These are phyloP conservation scores for Dichotomocladium elegans DNA, from an alignment of 371 early-diverging fungal species.

Conservation along the genomic window DNA sequence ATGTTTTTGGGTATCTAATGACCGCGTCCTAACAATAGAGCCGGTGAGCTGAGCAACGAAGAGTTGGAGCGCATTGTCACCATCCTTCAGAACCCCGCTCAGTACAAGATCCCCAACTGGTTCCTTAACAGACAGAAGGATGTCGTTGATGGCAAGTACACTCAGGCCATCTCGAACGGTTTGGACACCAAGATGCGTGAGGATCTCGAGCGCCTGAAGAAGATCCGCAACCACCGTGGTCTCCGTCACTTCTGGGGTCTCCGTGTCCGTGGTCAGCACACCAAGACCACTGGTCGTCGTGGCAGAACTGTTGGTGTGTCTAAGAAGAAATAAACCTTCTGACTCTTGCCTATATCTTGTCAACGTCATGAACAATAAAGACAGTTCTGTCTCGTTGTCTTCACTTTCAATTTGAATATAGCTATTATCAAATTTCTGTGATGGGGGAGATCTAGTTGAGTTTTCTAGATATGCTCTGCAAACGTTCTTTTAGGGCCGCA, in stretches of 20 bases:
- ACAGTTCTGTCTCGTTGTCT: too few relatives aligned
- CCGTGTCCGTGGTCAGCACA: constrained; percentile 93
- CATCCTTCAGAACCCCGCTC: constrained; percentile 89
- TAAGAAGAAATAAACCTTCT: constrained; percentile 92
- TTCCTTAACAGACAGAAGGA: constrained; percentile 99
- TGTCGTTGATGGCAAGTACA: constrained; percentile 88
- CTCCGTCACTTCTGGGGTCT: constrained; percentile 97
- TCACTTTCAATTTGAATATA: too few relatives aligned
- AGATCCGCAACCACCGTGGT: constrained; percentile 94
- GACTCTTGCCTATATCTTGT: too few relatives aligned
- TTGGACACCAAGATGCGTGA: constrained; percentile 96
- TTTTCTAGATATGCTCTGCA: background rate
- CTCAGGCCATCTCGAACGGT: constrained; percentile 92
- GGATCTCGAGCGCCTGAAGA: constrained; percentile 95
- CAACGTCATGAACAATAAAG: too few relatives aligned
- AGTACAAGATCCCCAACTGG: constrained; percentile 98
- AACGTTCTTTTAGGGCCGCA: constrained; percentile 2
- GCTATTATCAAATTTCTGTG: too few relatives aligned
- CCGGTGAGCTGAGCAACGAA: constrained; percentile 95
- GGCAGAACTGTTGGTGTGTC: constrained; percentile 96
- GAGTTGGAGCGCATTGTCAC: constrained; percentile 89
- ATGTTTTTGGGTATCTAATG: background rate
- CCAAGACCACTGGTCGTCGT: constrained; percentile 98
- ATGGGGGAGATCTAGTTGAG: too few relatives aligned
- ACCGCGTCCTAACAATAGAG: constrained; percentile 74